Evolutionary conservation across 352 stramenopile species (phyloP).

Genomic region (Phytophthora citrophthora): DNA sequence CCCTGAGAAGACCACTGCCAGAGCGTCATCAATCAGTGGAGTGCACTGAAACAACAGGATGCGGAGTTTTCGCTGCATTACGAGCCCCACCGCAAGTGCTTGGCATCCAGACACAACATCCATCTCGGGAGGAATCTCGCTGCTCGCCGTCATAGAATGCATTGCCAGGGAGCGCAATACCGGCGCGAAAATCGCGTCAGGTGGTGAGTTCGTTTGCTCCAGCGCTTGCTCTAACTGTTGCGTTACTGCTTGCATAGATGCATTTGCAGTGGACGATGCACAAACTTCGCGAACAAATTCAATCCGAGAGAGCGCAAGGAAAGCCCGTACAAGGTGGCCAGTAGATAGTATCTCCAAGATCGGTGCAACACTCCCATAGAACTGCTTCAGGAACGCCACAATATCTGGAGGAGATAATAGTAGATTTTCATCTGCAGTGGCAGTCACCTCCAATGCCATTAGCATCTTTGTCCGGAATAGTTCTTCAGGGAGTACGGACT

Average conservation of each 20-base stretch:
- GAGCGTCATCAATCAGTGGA: slow-evolving; percentile 42
- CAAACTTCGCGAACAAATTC: slow-evolving; percentile 63
- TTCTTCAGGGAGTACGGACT: slow-evolving; percentile 35
- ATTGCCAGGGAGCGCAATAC: slow-evolving; percentile 35
- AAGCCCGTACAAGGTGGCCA: slow-evolving; percentile 23
- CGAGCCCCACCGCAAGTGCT: slow-evolving; percentile 45
- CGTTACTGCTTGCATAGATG: slow-evolving; percentile 48
- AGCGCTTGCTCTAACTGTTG: slow-evolving; percentile 48
- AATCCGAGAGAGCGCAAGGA: slow-evolving; percentile 41
- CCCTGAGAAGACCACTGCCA: slow-evolving; percentile 55
- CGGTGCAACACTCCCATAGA: slow-evolving; percentile 31
- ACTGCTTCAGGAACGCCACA: slow-evolving; percentile 37
- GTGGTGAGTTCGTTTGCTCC: slow-evolving; percentile 27
- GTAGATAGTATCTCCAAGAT: slow-evolving; percentile 27
- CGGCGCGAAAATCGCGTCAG: slow-evolving; percentile 40
- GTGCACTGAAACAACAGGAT: slow-evolving; percentile 50
- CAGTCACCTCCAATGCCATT: slow-evolving; percentile 2
- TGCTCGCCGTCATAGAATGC: slow-evolving; percentile 11
- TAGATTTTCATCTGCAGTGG: slow-evolving; percentile 10
- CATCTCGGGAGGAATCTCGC: slow-evolving; percentile 31
- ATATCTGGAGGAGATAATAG: slow-evolving; percentile 10
- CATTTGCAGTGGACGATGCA: slow-evolving; percentile 33
- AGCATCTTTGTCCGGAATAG: slow-evolving; percentile 30
- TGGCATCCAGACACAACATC: slow-evolving; percentile 48
- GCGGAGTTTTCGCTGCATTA: slow-evolving; percentile 62